Evolutionary conservation across 148 eudicot species (phyloP).

Genomic region (Talinum fruticosum): DNA sequence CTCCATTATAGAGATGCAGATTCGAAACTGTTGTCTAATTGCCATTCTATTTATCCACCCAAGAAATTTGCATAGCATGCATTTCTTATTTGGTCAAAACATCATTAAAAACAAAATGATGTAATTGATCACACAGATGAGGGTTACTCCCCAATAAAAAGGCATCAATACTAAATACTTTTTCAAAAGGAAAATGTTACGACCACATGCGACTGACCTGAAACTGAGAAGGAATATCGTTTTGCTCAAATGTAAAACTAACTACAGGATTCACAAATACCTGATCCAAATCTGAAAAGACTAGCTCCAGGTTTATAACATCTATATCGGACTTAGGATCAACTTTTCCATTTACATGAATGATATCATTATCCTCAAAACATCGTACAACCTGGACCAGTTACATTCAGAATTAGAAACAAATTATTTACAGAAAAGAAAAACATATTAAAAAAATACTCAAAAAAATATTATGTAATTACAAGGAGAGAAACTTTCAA

Average conservation of each 20-base stretch:
- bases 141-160: neutral
- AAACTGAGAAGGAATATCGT: neutral
- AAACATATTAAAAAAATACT: too few relatives aligned
- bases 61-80: neutral
- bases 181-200: neutral
- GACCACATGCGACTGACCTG: neutral
- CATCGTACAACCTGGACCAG: conserved; percentile 88
- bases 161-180: neutral
- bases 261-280: conserved; percentile 37
- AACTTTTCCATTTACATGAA: conserved; percentile 90
- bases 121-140: too few relatives aligned
- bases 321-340: conserved; percentile 95
- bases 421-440: neutral
- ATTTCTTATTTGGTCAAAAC: neutral
- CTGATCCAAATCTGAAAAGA: conserved; percentile 94
- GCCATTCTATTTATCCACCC: neutral
- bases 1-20: neutral
- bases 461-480: neutral
- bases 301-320: conserved; percentile 86
- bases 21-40: neutral
- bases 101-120: neutral
- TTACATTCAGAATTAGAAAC: neutral
- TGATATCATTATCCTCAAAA: conserved; percentile 96
- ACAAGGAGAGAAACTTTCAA: neutral
- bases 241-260: neutral